These are phyloP conservation scores for Pythium scleroteichum DNA, from an alignment of 352 stramenopile species.

Conservation along the genomic window DNA sequence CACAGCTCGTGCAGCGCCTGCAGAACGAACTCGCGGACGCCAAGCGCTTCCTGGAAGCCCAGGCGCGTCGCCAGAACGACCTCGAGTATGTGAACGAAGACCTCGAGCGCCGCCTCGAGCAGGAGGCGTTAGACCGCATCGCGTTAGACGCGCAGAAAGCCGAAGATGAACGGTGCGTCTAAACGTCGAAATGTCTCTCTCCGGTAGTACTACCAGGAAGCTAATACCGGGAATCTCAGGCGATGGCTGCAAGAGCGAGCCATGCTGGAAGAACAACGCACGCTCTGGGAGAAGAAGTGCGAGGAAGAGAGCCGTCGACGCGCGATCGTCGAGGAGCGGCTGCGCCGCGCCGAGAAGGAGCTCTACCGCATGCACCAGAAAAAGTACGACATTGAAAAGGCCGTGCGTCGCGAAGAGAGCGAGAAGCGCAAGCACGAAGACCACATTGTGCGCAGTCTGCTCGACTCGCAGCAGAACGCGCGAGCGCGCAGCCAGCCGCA, in stretches of 20 bases:
- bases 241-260: slow-evolving; percentile 70
- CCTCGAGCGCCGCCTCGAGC: slow-evolving; percentile 71
- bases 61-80: slow-evolving; percentile 81
- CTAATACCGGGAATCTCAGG: too few relatives aligned
- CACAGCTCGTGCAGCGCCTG: slow-evolving; percentile 78
- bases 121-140: slow-evolving; percentile 84
- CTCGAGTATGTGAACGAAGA: slow-evolving; percentile 89
- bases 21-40: slow-evolving; percentile 84
- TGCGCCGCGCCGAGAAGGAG: slow-evolving; percentile 83
- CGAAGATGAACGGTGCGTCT: slow-evolving; percentile 73
- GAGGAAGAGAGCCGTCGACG: slow-evolving; percentile 75
- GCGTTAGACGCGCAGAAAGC: slow-evolving; percentile 80
- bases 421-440: slow-evolving; percentile 87
- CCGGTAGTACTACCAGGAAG: too few relatives aligned
- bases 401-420: slow-evolving; percentile 79
- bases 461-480: slow-evolving; percentile 52
- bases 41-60: slow-evolving; percentile 82
- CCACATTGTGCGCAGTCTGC: slow-evolving; percentile 78
- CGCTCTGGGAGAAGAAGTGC: slow-evolving; percentile 71
- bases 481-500: slow-evolving; percentile 26
- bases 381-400: slow-evolving; percentile 89
- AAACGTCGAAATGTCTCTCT: too few relatives aligned
- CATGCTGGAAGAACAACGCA: slow-evolving; percentile 58
- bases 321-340: slow-evolving; percentile 72
- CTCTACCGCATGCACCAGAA: slow-evolving; percentile 90